A percentile compares a stretch with the other conserved stretches of the same genome.
These are phyloP conservation scores for Irpex sp. DNA, from an alignment of 1,284 basidiomycete genomes.

Conservation along the genomic window DNA sequence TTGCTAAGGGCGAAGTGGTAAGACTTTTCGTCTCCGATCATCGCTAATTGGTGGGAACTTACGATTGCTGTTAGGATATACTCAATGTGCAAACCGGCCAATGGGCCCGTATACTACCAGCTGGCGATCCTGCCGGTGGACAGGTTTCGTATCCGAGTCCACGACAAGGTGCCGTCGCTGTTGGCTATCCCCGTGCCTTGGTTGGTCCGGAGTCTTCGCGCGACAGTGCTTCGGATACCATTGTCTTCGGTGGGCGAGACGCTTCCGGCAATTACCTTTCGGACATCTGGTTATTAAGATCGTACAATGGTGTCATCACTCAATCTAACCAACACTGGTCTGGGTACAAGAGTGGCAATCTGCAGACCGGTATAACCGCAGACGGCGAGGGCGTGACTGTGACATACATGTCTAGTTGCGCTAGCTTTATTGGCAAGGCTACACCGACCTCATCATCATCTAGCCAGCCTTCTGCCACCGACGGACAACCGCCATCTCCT, in stretches of 20 bases:
- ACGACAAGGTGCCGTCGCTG: conserved; percentile 65
- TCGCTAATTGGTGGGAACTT: not conserved
- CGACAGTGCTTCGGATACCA: conserved; percentile 57
- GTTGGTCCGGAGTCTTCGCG: conserved; percentile 45
- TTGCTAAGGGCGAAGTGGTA: conserved; percentile 67
- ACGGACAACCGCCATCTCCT: conserved; percentile 16
- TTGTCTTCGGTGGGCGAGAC: conserved; percentile 76
- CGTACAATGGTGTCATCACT: conserved; percentile 57
- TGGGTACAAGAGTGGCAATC: conserved; percentile 56
- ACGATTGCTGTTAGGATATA: conserved; percentile 41
- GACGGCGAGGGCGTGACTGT: conserved; percentile 64
- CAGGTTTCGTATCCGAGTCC: conserved; percentile 51
- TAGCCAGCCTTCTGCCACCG: conserved; percentile 15
- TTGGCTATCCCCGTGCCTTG: conserved; percentile 50
- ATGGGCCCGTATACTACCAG: conserved; percentile 73
- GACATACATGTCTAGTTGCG: conserved; percentile 58
- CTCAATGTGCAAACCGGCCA: conserved; percentile 54
- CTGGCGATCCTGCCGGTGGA: conserved; percentile 64
- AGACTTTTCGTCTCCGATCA: conserved; percentile 21
- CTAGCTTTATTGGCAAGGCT: conserved; percentile 32
- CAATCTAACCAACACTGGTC: conserved; percentile 54
- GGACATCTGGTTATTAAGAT: conserved; percentile 74
- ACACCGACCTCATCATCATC: conserved; percentile 18
- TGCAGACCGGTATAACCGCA: conserved; percentile 59
- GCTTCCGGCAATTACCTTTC: conserved; percentile 59